Conservation (phyloP, 345 rosid genomes). For the Anastatica hierochuntica region DNA sequence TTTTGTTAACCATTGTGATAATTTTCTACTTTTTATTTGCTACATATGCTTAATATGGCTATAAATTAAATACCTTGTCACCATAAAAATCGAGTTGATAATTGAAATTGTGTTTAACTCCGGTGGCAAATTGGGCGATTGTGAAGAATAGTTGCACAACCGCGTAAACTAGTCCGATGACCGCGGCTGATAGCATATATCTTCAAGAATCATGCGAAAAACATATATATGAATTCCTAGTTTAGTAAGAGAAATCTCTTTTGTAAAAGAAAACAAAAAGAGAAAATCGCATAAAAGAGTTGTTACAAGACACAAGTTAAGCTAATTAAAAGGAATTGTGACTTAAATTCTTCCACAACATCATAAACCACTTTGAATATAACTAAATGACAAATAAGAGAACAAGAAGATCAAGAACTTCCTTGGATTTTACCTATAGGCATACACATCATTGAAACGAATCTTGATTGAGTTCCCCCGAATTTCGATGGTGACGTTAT, state of each 20-base stretch:
- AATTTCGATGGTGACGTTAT: conserved; percentile 21
- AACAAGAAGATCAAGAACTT: no score
- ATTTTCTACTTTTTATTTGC: no score
- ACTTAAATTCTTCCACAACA: no score
- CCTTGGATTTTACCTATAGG: conserved; percentile 35
- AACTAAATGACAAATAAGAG: no score
- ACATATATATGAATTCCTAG: no score
- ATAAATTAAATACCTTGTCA: conserved; percentile 23
- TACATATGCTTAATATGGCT: no score
- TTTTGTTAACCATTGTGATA: no score
- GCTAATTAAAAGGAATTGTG: no score
- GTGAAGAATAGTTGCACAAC: conserved; percentile 24
- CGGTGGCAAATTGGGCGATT: conserved; percentile 18
- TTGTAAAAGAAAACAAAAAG: not conserved
- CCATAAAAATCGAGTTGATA: conserved; percentile 31
- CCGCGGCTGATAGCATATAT: conserved; percentile 23
- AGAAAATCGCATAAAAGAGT: no score
- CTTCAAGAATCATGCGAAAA: no score
- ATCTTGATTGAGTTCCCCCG: not conserved
- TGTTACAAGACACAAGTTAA: no score
- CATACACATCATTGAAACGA: conserved; percentile 28
- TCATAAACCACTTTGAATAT: not conserved
- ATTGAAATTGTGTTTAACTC: conserved; percentile 6
- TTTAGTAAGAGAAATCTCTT: no score
- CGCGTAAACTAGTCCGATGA: conserved; percentile 25